A percentile compares a stretch with the other conserved stretches of the same genome.
Evolutionary conservation across 2,329 filamentous ascomycete species (phyloP).

Genomic region (Triangularia setosa): DNA sequence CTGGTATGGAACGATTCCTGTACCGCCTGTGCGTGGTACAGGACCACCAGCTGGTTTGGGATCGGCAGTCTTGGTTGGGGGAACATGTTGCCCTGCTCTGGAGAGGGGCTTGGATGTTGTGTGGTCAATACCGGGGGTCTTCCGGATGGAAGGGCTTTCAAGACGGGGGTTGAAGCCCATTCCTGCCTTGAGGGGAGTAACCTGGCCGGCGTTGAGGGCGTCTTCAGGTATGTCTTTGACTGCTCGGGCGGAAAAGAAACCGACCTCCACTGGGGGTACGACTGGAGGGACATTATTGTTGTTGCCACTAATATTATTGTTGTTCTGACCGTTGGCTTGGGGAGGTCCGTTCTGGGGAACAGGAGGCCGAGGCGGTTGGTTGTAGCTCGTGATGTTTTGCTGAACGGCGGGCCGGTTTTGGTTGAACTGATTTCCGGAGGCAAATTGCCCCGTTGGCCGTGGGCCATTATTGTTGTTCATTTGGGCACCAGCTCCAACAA

Average conservation of each 20-base stretch:
- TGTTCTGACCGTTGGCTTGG: not conserved
- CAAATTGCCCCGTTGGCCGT: constrained; percentile 13
- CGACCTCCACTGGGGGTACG: constrained; percentile 42
- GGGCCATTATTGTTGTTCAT: constrained; percentile 19
- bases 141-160: constrained; percentile 80
- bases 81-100: constrained; percentile 51
- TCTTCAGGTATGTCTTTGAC: constrained; percentile 54
- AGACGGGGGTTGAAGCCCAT: constrained; percentile 68
- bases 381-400: constrained; percentile 13
- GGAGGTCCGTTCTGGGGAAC: constrained; percentile 26
- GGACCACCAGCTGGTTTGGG: not conserved
- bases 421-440: constrained; percentile 23
- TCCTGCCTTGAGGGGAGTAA: constrained; percentile 39
- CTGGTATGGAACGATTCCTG: constrained; percentile 1
- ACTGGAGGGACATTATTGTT: constrained; percentile 11
- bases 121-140: constrained; percentile 85
- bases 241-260: constrained; percentile 69
- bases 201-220: constrained; percentile 38
- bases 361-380: constrained; percentile 26
- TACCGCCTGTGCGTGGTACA: constrained; percentile 25
- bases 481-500: not conserved
- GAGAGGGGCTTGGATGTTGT: constrained; percentile 69
- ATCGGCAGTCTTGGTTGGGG: constrained; percentile 34
- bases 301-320: not conserved
- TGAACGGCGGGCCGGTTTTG: constrained; percentile 16